Conservation (phyloP, 352 stramenopile species). For the Globisporangium paddicum region DNA sequence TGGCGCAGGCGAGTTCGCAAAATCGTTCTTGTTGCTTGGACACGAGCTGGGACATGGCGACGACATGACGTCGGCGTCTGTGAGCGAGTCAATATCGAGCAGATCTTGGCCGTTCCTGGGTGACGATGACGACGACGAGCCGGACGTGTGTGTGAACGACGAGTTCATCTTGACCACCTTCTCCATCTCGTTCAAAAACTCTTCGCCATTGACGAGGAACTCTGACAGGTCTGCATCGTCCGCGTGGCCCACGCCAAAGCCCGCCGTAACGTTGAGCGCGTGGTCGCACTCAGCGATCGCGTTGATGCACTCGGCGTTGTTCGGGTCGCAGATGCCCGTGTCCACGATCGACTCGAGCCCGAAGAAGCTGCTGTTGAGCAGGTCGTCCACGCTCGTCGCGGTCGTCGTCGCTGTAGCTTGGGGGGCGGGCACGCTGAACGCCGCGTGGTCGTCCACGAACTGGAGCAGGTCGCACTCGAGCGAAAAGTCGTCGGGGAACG, state of each 20-base stretch:
- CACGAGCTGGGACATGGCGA: slow-evolving; percentile 47
- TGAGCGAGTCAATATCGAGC: slow-evolving; percentile 37
- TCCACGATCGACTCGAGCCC: slow-evolving; percentile 12
- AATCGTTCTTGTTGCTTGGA: slow-evolving; percentile 18
- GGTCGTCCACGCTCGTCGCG: slow-evolving; percentile 21
- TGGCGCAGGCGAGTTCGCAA: slow-evolving; percentile 20
- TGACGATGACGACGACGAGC: slow-evolving; percentile 4
- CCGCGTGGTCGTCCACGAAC: slow-evolving; percentile 26
- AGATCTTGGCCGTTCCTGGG: slow-evolving; percentile 20
- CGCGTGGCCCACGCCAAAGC: neutral
- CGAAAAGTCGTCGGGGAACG: slow-evolving; percentile 25
- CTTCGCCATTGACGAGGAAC: slow-evolving; percentile 51
- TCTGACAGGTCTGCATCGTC: slow-evolving; percentile 17
- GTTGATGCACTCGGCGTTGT: neutral
- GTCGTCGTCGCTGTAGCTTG: neutral
- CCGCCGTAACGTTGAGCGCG: slow-evolving; percentile 17
- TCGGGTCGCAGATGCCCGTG: neutral
- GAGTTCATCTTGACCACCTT: slow-evolving; percentile 29
- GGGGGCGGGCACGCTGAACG: neutral
- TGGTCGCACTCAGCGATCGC: slow-evolving; percentile 8
- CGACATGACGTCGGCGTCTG: slow-evolving; percentile 40
- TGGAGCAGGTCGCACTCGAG: slow-evolving; percentile 32
- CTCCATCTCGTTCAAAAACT: slow-evolving; percentile 54
- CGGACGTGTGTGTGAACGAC: slow-evolving; percentile 1
- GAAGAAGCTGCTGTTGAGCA: slow-evolving; percentile 19